phyloP scores from a whole-genome alignment of 306 rosid genomes.

The Gillenia trifoliata region DNA sequence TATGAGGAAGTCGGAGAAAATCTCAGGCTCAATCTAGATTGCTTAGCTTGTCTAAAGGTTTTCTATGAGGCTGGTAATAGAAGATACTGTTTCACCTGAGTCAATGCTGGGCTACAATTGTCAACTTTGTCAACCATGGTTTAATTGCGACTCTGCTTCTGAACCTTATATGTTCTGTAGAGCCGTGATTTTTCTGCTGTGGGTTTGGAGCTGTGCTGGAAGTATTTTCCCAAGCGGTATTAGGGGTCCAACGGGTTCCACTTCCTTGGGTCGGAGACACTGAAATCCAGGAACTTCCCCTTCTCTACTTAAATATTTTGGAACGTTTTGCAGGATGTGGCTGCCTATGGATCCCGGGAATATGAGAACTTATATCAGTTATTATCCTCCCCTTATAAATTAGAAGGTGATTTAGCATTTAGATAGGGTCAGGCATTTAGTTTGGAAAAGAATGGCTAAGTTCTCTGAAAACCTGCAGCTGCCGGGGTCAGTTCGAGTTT shows the following conservation, averaged over 20 bases:
- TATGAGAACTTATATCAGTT: slow-evolving; percentile 61
- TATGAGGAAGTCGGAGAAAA: slow-evolving; percentile 40
- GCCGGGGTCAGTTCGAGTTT: slow-evolving; percentile 81
- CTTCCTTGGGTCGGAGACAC: slow-evolving; percentile 30
- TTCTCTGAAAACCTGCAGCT: slow-evolving; percentile 84
- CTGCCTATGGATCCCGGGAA: slow-evolving; percentile 52
- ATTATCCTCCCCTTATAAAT: slow-evolving; percentile 73
- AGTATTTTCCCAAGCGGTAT: slow-evolving; percentile 64
- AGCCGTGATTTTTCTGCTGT: slow-evolving; percentile 88
- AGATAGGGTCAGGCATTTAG: slow-evolving; percentile 63
- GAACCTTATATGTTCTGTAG: slow-evolving; percentile 63
- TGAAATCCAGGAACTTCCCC: slow-evolving; percentile 60
- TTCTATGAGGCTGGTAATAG: slow-evolving; percentile 78
- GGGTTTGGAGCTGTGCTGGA: slow-evolving; percentile 78
- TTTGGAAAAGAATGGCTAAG: slow-evolving; percentile 84
- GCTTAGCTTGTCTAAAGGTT: slow-evolving; percentile 63
- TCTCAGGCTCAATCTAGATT: slow-evolving; percentile 47
- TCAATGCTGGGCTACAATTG: slow-evolving; percentile 82
- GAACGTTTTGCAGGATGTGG: slow-evolving; percentile 64
- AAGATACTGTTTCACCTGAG: slow-evolving; percentile 85
- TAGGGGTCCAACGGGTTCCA: slow-evolving; percentile 35
- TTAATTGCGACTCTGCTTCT: slow-evolving; percentile 47
- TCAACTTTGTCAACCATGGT: slow-evolving; percentile 53
- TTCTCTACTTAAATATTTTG: slow-evolving; percentile 62
- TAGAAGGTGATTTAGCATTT: slow-evolving; percentile 73